These are phyloP conservation scores for Trichophyton rubrum DNA, from an alignment of 2,329 filamentous ascomycete genomes.

Conservation along the genomic window DNA sequence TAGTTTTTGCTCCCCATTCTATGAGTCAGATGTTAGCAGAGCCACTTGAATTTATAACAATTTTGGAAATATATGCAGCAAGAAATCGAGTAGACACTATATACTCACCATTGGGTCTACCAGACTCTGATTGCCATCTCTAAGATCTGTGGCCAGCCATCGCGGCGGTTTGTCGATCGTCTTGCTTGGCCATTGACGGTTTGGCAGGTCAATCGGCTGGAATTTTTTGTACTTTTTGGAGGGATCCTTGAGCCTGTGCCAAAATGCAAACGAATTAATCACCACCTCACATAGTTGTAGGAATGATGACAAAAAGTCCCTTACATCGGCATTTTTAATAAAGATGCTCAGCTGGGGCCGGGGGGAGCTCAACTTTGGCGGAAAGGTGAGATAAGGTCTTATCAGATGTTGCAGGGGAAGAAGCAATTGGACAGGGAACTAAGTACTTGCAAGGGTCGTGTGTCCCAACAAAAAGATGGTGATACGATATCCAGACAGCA, in stretches of 20 bases:
- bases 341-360: neutral
- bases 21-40: slow-evolving; percentile 6
- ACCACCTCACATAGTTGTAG: neutral
- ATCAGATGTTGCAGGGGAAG: neutral
- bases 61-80: neutral
- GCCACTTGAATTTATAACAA: neutral
- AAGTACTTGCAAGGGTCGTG: neutral
- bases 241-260: slow-evolving; percentile 36
- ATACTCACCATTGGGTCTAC: slow-evolving; percentile 74
- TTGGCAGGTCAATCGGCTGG: slow-evolving; percentile 37
- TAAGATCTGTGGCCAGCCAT: slow-evolving; percentile 78
- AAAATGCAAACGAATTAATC: slow-evolving; percentile 7
- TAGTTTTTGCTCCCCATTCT: slow-evolving; percentile 94
- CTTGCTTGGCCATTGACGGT: slow-evolving; percentile 65
- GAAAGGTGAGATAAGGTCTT: neutral
- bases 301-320: neutral
- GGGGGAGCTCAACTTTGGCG: neutral
- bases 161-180: slow-evolving; percentile 71
- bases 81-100: too few relatives aligned
- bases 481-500: neutral
- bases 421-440: neutral
- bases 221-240: slow-evolving; percentile 38
- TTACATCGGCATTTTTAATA: slow-evolving; percentile 15
- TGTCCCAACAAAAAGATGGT: neutral
- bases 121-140: slow-evolving; percentile 90